phyloP scores from a whole-genome alignment of 306 rosid species.

The Quercus wislizeni region DNA sequence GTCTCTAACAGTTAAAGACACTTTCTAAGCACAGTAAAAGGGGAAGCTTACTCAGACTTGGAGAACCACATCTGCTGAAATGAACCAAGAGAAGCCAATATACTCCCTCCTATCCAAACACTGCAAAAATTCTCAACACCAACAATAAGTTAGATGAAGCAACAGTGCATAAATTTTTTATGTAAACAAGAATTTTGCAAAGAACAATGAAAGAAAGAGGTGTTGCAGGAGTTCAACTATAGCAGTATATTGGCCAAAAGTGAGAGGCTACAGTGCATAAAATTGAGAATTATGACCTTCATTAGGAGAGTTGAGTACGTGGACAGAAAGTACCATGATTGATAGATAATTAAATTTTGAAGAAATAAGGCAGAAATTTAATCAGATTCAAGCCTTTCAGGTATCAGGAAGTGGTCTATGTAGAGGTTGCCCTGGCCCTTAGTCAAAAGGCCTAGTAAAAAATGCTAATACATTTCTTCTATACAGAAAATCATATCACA shows the following conservation, averaged over 20 bases:
- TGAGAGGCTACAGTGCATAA: not conserved
- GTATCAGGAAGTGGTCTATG: not conserved
- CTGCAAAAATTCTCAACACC: conserved; percentile 37
- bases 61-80: conserved; percentile 93
- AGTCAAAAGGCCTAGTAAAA: not conserved
- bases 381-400: not conserved
- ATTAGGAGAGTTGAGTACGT: not conserved
- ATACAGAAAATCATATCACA: not conserved
- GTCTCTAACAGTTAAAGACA: not conserved
- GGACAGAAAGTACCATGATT: not conserved
- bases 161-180: not conserved
- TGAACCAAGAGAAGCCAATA: conserved; percentile 99
- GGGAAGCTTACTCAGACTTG: conserved; percentile 74
- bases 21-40: not conserved
- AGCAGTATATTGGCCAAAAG: not conserved
- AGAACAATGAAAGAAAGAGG: conserved; percentile 1
- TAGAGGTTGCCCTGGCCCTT: not conserved
- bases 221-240: not conserved
- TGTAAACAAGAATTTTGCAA: not conserved
- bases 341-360: not conserved
- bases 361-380: not conserved
- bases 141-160: conserved; percentile 21
- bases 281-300: not conserved
- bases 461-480: not conserved
- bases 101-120: conserved; percentile 99